A percentile compares a stretch with the other conserved stretches of the same genome.
Conservation (phyloP, 345 rosid species). For the Citrus mangshanensis region DNA sequence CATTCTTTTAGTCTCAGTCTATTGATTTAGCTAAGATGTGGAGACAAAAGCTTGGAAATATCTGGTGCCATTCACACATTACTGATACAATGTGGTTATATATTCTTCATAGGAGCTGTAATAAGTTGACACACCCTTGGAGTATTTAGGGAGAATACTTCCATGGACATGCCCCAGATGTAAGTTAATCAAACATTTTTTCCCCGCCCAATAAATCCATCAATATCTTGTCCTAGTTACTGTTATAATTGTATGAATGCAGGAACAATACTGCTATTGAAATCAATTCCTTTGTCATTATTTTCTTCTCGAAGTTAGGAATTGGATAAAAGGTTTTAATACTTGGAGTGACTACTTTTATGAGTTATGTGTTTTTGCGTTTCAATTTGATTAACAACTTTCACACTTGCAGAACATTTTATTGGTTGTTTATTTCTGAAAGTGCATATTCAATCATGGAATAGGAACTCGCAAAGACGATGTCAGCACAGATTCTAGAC, state of each 20-base stretch:
- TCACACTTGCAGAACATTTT: neutral
- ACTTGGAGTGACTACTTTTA: neutral
- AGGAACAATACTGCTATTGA: neutral
- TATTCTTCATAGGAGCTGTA: constrained; percentile 3
- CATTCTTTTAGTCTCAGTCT: neutral
- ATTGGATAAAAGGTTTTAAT: neutral
- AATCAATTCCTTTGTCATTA: neutral
- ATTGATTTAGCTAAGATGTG: neutral
- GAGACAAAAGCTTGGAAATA: neutral
- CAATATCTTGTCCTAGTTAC: too few species aligned
- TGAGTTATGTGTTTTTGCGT: neutral
- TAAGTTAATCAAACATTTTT: neutral
- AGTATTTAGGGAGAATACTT: constrained; percentile 3
- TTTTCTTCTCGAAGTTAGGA: neutral
- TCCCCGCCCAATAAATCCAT: too few species aligned
- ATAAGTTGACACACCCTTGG: neutral
- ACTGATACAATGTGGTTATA: neutral
- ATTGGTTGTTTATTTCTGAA: neutral
- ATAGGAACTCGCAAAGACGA: neutral
- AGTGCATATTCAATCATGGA: neutral
- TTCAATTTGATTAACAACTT: neutral
- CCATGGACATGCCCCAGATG: neutral
- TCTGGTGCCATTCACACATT: neutral
- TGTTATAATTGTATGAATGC: neutral
- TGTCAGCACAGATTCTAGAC: neutral